These are phyloP conservation scores for Xerocomus brunneocitrinus DNA, from an alignment of 768 basidiomycete species.

Conservation along the genomic window DNA sequence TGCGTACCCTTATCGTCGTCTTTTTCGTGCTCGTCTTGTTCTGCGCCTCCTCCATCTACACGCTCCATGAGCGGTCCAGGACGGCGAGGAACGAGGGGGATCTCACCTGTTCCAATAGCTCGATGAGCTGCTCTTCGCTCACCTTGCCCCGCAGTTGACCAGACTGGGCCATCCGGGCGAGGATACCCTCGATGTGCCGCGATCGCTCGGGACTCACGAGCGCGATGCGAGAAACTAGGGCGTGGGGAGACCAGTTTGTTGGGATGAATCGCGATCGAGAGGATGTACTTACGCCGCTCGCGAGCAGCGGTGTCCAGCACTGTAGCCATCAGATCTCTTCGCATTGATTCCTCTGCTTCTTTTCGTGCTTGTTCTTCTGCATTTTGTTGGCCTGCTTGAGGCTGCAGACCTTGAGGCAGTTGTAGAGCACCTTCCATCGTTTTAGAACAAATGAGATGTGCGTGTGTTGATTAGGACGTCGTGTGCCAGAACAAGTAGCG, in stretches of 20 bases:
- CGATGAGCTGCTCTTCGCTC: slow-evolving; percentile 77
- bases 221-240: slow-evolving; percentile 79
- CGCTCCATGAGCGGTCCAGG: slow-evolving; percentile 7
- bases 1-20: slow-evolving; percentile 55
- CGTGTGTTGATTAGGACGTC: background rate
- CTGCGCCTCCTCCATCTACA: slow-evolving; percentile 53
- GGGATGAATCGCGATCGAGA: background rate
- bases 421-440: slow-evolving; percentile 25
- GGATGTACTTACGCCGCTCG: slow-evolving; percentile 58
- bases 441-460: background rate
- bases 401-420: slow-evolving; percentile 26
- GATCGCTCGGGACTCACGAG: slow-evolving; percentile 83
- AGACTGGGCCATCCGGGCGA: slow-evolving; percentile 77
- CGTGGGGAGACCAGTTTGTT: too few relatives aligned
- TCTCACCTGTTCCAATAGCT: slow-evolving; percentile 76
- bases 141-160: slow-evolving; percentile 78
- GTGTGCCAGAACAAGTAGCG: background rate
- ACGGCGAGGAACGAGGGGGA: slow-evolving; percentile 2
- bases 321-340: slow-evolving; percentile 71
- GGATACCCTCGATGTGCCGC: slow-evolving; percentile 71
- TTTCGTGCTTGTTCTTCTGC: slow-evolving; percentile 53
- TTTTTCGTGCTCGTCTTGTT: slow-evolving; percentile 47
- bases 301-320: slow-evolving; percentile 74
- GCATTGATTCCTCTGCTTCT: slow-evolving; percentile 70
- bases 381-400: slow-evolving; percentile 39